Base-by-base conservation (phyloP, 257 asterid species). In the Coffea canephora region DNA sequence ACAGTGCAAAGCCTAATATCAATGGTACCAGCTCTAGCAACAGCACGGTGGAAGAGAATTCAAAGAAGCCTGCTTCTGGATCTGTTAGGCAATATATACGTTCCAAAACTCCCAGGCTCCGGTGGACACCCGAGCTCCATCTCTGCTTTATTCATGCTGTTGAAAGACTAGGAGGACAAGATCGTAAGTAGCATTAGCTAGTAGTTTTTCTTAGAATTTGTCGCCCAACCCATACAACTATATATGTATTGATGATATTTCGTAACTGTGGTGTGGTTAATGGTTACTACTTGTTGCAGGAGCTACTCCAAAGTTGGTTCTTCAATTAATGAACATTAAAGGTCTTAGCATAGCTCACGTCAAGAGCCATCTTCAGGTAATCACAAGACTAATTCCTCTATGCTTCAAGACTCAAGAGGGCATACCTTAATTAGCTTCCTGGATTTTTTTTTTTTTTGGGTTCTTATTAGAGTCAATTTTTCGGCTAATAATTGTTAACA, bases 321-420 rank as follows among this genome's bases (percentile, higher is more conserved):
- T 95, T 80, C 99, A 95, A 76, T 80, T 89, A 83, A 95, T 95
- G 99, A 90, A 91, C 69, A 90, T 93, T 72, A 95, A 95, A 85
- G 99, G 98, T 68, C 98, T 95, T 41, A 93, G 91, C 87, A 93
- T 95, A 82, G 97, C 99, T 84, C 99, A 95, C 90, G 98, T 95
- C 88, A 95, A 95, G 89, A 95, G 99, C 88, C 99, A 95, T 89
- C 98, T 95, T 61, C 99, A 95, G 94, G 99, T 95, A 81, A 48
- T 23, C 57, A 36, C 21, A 16, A 39, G 72, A 16, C 2, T 48
- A 34, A 19, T 21, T 19, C 70, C 45, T 4, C 59, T 52, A 16
- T 52, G 36, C 46, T 5, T 31, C 45, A 66, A 31, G 45, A 15
- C 1, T 49, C 46, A 67, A 34, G 46, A 15, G 12, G 71, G 71